These are phyloP conservation scores for Paramecium pentaurelia DNA, from an alignment of 73 alveolate species.

Conservation along the genomic window DNA sequence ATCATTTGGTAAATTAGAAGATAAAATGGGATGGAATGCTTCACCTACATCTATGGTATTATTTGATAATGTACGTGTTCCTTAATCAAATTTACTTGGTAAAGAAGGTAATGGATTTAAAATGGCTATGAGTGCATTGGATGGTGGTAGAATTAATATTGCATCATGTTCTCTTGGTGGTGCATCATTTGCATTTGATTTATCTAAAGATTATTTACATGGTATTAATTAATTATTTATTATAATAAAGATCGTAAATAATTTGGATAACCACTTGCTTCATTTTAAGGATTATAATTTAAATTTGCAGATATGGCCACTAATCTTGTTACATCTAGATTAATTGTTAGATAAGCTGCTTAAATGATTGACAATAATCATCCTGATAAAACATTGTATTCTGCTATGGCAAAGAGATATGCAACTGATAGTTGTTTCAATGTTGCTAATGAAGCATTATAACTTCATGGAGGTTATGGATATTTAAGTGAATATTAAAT, in stretches of 20 bases:
- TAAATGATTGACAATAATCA: slow-evolving; percentile 62
- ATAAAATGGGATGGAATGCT: slow-evolving; percentile 86
- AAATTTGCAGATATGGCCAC: slow-evolving; percentile 81
- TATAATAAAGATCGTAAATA: slow-evolving; percentile 62
- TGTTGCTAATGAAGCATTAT: slow-evolving; percentile 75
- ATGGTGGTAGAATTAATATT: slow-evolving; percentile 90
- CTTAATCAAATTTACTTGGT: slow-evolving; percentile 72
- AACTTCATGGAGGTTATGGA: slow-evolving; percentile 92
- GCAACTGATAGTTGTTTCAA: slow-evolving; percentile 86
- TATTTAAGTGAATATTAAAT: slow-evolving; percentile 76
- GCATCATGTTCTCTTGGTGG: slow-evolving; percentile 86
- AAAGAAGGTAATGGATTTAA: slow-evolving; percentile 82
- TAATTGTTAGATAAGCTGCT: slow-evolving; percentile 89
- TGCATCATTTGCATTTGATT: slow-evolving; percentile 77
- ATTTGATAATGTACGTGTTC: slow-evolving; percentile 83
- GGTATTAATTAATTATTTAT: slow-evolving; percentile 24
- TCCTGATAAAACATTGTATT: slow-evolving; percentile 67
- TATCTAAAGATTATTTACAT: slow-evolving; percentile 73
- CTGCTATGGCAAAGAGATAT: slow-evolving; percentile 87
- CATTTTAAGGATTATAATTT: slow-evolving; percentile 72
- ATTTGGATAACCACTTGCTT: slow-evolving; percentile 75
- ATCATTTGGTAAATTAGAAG: slow-evolving; percentile 75
- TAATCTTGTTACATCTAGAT: slow-evolving; percentile 78
- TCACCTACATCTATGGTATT: slow-evolving; percentile 77
- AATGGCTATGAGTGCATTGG: slow-evolving; percentile 86